Evolutionary conservation across 441 rosid genomes (phyloP).

Genomic region (Pelargonium hybrid): DNA sequence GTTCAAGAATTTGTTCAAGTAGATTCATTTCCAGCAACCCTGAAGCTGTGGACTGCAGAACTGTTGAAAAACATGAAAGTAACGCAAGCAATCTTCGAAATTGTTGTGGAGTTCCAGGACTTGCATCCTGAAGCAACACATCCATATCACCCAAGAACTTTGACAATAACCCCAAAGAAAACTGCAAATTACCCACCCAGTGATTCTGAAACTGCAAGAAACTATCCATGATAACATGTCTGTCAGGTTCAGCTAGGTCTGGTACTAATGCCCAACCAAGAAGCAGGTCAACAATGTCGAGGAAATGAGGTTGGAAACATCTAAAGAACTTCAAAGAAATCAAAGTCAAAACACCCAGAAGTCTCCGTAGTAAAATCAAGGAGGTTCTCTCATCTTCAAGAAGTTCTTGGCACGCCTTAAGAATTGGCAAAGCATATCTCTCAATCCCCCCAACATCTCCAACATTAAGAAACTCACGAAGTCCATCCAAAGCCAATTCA

Average conservation of each 20-base stretch:
- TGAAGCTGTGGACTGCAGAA: slow-evolving; percentile 86
- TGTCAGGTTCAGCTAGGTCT: slow-evolving; percentile 66
- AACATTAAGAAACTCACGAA: slow-evolving; percentile 70
- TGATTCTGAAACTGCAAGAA: slow-evolving; percentile 94
- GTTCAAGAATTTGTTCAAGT: slow-evolving; percentile 71
- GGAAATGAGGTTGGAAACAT: slow-evolving; percentile 87
- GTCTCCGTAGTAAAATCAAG: slow-evolving; percentile 54
- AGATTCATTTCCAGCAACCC: slow-evolving; percentile 85
- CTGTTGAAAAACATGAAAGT: slow-evolving; percentile 87
- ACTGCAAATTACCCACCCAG: slow-evolving; percentile 86
- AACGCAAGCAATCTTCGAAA: slow-evolving; percentile 80
- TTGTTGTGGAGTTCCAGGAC: slow-evolving; percentile 65
- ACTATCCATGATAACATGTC: slow-evolving; percentile 73
- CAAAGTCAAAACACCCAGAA: slow-evolving; percentile 59
- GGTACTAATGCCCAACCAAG: slow-evolving; percentile 97
- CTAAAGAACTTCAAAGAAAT: slow-evolving; percentile 64
- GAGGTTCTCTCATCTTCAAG: slow-evolving; percentile 97
- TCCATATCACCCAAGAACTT: slow-evolving; percentile 94
- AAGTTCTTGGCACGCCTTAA: slow-evolving; percentile 78
- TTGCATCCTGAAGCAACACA: slow-evolving; percentile 69
- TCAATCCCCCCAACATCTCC: slow-evolving; percentile 74
- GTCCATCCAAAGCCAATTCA: slow-evolving; percentile 61
- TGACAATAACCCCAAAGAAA: slow-evolving; percentile 67
- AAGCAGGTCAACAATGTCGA: slow-evolving; percentile 83
- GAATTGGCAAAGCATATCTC: slow-evolving; percentile 70